Evolutionary conservation across 208 protist species (phyloP).

Genomic region (Trypanosoma melophagium): DNA sequence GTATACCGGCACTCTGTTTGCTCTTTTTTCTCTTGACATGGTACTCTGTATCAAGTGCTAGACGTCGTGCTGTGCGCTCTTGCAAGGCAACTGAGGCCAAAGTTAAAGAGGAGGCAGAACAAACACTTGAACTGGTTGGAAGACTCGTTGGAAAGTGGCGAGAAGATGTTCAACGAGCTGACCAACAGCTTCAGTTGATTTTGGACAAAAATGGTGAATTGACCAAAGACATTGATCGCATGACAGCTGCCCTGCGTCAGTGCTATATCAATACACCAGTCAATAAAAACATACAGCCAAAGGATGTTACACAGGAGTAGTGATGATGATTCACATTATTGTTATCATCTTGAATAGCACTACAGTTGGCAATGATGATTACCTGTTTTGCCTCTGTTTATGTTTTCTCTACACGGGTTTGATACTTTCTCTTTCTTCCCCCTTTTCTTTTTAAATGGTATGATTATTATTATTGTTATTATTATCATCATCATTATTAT

Average conservation of each 20-base stretch:
- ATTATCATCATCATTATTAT: too few species aligned
- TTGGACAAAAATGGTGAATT: constrained; percentile 83
- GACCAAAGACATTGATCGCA: constrained; percentile 76
- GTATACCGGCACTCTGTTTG: constrained; percentile 51
- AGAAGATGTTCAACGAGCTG: constrained; percentile 50
- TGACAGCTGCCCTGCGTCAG: constrained; percentile 75
- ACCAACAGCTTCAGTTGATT: constrained; percentile 72
- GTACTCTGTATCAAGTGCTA: constrained; percentile 69
- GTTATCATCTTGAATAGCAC: neutral
- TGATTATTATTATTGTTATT: too few species aligned
- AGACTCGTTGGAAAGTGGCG: constrained; percentile 61
- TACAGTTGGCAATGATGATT: neutral
- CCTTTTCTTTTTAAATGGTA: neutral
- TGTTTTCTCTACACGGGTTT: constrained; percentile 4
- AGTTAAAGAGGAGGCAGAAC: constrained; percentile 54
- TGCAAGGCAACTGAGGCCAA: constrained; percentile 44
- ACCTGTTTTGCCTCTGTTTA: constrained; percentile 1
- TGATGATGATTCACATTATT: neutral
- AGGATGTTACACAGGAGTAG: neutral
- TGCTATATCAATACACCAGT: constrained; percentile 51
- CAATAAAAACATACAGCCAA: neutral
- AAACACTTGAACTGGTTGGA: constrained; percentile 54
- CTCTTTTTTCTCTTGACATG: constrained; percentile 59
- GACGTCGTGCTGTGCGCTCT: constrained; percentile 59
- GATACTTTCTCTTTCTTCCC: neutral